Evolutionary conservation across 169 alveolate species (phyloP), one percentile per base, ranked within the genome.

Genomic region (Cryptosporidium canis): DNA sequence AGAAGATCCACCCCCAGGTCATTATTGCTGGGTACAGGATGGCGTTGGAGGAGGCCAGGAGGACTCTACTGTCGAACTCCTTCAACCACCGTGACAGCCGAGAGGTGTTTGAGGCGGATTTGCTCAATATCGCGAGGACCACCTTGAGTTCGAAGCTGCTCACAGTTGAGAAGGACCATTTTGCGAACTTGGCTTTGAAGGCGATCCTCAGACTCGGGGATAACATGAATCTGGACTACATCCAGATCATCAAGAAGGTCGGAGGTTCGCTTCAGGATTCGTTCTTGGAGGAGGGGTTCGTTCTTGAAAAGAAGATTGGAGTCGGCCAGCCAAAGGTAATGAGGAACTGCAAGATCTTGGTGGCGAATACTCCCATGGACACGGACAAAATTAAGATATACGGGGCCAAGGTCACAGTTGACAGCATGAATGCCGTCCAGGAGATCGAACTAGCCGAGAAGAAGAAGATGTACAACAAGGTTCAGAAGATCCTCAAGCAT

Each of bases 291-390:
- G 99, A 97, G 51, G 99, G 99, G n/a, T 98, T 98, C 90, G 96
- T 98, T 55, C 93, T 98, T 31, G 99, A 98, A 92, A 98, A 98
- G 94, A 83, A 92, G 58, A 97, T 98, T 41, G 98, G 99, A 55
- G 96, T 96, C 0, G 99, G 98, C 47, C 98, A 97, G 90, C 98
- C 98, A 24, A 96, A 93, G 90, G 92, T 91, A 53, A 91, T 95
- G 92, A 95, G 92, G 39, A 94, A 96, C 85, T 95, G 96, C 39
- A 95, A 92, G 83, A 94, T 97, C 48, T 83, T 98, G 93, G 97
- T 98, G 68, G 99, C 99, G 2, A 98, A 98, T 93, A 97, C 99
- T 45, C 99, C 99, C 12, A 98, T 98, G 99, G 99, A 98, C 94
- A 97, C 99, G 51, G 99, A 98, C 92, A 98, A 98, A 93, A 96